Conservation (phyloP, 768 basidiomycete genomes). For the Lyophyllum decastes region DNA sequence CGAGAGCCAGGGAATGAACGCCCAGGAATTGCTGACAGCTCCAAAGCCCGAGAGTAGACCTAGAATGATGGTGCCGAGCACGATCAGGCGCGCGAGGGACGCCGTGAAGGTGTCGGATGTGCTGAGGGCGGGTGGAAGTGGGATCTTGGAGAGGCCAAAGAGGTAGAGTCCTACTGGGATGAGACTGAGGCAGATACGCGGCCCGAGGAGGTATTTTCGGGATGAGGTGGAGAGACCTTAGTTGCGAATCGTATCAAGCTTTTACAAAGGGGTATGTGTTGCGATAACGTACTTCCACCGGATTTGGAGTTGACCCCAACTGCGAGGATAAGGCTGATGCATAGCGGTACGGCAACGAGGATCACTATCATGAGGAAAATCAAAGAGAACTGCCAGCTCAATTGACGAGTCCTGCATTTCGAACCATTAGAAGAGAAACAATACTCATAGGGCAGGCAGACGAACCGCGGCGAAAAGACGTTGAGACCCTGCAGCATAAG, state of each 20-base stretch:
- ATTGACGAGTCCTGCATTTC: slow-evolving; percentile 51
- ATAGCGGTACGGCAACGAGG: slow-evolving; percentile 68
- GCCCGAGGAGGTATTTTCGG: slow-evolving; percentile 27
- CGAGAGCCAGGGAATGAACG: slow-evolving; percentile 47
- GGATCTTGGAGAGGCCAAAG: slow-evolving; percentile 63
- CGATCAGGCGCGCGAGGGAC: slow-evolving; percentile 63
- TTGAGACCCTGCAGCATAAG: slow-evolving; percentile 70
- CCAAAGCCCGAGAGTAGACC: slow-evolving; percentile 82
- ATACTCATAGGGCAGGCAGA: slow-evolving; percentile 4
- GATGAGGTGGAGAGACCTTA: not conserved
- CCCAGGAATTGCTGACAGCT: slow-evolving; percentile 69
- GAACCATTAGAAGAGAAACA: not conserved
- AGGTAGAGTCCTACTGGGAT: slow-evolving; percentile 58
- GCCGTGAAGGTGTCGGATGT: slow-evolving; percentile 45
- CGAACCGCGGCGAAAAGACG: slow-evolving; percentile 56
- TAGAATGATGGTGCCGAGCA: slow-evolving; percentile 78
- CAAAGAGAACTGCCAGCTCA: slow-evolving; percentile 73
- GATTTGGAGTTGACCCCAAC: slow-evolving; percentile 30
- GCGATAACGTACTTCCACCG: slow-evolving; percentile 20
- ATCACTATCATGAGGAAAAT: slow-evolving; percentile 59
- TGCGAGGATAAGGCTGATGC: slow-evolving; percentile 59
- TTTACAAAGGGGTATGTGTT: not conserved
- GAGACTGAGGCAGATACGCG: slow-evolving; percentile 42
- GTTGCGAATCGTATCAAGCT: not conserved
- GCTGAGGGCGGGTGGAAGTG: slow-evolving; percentile 56